Evolutionary conservation across 2,329 filamentous ascomycete genomes (phyloP).

Genomic region (Pseudogymnoascus sp.): DNA sequence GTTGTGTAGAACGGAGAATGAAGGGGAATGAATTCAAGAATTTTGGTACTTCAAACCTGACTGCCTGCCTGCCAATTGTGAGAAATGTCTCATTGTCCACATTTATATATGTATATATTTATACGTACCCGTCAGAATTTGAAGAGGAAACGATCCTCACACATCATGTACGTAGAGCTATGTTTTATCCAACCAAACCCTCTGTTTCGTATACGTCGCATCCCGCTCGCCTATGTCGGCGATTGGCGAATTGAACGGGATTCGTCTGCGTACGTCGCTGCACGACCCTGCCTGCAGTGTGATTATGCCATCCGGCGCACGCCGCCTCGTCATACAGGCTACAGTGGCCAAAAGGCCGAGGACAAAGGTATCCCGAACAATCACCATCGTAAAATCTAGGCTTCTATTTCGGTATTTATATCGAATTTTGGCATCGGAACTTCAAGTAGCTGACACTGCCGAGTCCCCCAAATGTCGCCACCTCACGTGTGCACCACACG

Average conservation of each 20-base stretch:
- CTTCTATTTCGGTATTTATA: background rate
- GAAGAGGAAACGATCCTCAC: background rate
- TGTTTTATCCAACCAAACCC: background rate
- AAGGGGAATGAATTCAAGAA: background rate
- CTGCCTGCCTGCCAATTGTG: background rate
- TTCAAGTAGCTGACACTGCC: background rate
- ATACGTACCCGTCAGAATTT: background rate
- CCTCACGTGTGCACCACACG: constrained; percentile 2
- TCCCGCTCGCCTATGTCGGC: background rate
- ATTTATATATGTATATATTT: background rate
- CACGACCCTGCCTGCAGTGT: background rate
- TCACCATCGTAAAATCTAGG: background rate
- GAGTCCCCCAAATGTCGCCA: background rate
- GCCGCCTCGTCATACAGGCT: background rate
- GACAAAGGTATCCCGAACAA: background rate
- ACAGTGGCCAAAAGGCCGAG: background rate
- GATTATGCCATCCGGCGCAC: background rate
- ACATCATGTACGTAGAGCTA: background rate
- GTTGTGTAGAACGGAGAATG: background rate
- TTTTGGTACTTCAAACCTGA: background rate
- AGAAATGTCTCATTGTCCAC: background rate
- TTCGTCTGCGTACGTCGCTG: background rate
- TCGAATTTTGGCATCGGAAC: background rate
- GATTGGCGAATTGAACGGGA: background rate
- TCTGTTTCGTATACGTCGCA: background rate